Conservation (phyloP, 768 basidiomycete species). For the Lactarius tabidus region DNA sequence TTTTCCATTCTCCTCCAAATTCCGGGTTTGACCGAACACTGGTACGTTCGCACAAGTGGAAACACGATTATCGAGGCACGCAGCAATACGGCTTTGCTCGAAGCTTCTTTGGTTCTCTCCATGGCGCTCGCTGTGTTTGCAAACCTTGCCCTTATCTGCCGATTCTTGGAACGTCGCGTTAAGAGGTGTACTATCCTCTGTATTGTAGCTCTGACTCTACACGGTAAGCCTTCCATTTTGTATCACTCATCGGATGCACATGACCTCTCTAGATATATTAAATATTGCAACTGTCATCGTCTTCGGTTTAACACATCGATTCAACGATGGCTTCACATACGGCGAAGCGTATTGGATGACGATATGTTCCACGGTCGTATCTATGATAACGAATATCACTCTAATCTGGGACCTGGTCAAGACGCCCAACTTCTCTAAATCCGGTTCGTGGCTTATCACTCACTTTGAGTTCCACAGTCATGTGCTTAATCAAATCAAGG, state of each 20-base stretch:
- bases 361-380: slow-evolving; percentile 66
- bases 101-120: slow-evolving; percentile 59
- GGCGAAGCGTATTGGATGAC: slow-evolving; percentile 71
- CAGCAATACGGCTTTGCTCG: slow-evolving; percentile 54
- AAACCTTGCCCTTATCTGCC: slow-evolving; percentile 58
- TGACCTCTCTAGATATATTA: slow-evolving; percentile 51
- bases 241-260: background rate
- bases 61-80: slow-evolving; percentile 44
- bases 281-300: slow-evolving; percentile 55
- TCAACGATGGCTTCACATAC: slow-evolving; percentile 65
- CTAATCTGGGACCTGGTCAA: slow-evolving; percentile 56
- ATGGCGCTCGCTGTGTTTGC: slow-evolving; percentile 66
- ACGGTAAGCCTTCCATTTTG: slow-evolving; percentile 45
- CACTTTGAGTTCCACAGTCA: background rate
- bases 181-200: slow-evolving; percentile 59
- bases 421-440: slow-evolving; percentile 59
- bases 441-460: slow-evolving; percentile 42
- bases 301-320: slow-evolving; percentile 61
- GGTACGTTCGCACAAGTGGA: slow-evolving; percentile 59
- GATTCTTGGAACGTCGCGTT: slow-evolving; percentile 70
- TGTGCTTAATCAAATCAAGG: slow-evolving; percentile 39
- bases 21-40: slow-evolving; percentile 70
- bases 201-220: slow-evolving; percentile 60
- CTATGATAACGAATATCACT: slow-evolving; percentile 61
- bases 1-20: slow-evolving; percentile 82